Conservation (phyloP, 768 basidiomycete genomes). For the Mycena capillaripes region DNA sequence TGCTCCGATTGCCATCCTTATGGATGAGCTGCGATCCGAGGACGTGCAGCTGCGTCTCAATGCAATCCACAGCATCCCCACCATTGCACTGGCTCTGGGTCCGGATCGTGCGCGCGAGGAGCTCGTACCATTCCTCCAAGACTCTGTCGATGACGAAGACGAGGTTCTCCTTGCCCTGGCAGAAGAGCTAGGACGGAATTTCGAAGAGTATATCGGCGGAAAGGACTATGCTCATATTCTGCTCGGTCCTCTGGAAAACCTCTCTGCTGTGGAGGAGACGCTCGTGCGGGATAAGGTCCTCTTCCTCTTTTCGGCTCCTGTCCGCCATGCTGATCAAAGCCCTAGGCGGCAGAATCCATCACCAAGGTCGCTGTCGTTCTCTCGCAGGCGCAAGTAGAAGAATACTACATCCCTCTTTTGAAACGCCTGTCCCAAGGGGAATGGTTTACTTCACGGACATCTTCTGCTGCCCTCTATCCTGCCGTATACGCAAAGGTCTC, state of each 20-base stretch:
- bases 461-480: constrained; percentile 93
- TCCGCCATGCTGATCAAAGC: constrained; percentile 21
- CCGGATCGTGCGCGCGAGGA: constrained; percentile 96
- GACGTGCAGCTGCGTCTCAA: constrained; percentile 97
- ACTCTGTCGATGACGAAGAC: constrained; percentile 99
- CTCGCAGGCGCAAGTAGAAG: constrained; percentile 85
- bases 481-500: constrained; percentile 90
- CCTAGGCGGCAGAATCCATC: constrained; percentile 94
- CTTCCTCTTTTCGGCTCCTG: constrained; percentile 27
- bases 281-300: constrained; percentile 96
- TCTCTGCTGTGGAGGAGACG: constrained; percentile 97
- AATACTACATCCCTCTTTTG: constrained; percentile 91
- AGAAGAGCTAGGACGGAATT: constrained; percentile 92
- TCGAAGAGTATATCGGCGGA: constrained; percentile 96
- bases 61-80: constrained; percentile 97
- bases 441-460: constrained; percentile 99
- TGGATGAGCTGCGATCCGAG: constrained; percentile 98
- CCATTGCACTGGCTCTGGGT: constrained; percentile 96
- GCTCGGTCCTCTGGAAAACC: constrained; percentile 93
- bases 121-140: constrained; percentile 96
- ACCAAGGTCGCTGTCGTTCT: constrained; percentile 88
- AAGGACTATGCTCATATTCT: constrained; percentile 88
- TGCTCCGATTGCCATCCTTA: constrained; percentile 95
- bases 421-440: constrained; percentile 92
- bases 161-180: constrained; percentile 96